Conservation (phyloP, 306 rosid genomes). For the Begonia peltatifolia region DNA sequence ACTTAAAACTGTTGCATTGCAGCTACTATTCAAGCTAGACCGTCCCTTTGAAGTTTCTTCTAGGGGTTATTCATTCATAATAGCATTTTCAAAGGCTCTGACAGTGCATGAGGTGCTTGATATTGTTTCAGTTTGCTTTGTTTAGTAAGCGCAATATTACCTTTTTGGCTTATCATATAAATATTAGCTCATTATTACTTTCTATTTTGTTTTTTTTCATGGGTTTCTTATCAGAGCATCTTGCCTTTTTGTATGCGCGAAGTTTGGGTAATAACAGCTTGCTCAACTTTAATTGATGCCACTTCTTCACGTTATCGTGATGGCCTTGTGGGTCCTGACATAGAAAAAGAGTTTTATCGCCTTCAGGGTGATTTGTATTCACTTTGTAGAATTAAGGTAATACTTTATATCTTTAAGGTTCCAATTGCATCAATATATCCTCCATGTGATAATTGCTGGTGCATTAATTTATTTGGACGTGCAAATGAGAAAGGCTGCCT, state of each 20-base stretch:
- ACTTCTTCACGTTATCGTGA: slow-evolving; percentile 57
- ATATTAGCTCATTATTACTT: slow-evolving; percentile 8
- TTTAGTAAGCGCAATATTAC: slow-evolving; percentile 7
- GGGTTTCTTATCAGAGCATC: slow-evolving; percentile 55
- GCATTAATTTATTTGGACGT: too few relatives aligned
- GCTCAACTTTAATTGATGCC: slow-evolving; percentile 61
- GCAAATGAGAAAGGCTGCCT: too few relatives aligned
- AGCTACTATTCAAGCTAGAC: slow-evolving; percentile 86
- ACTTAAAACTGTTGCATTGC: slow-evolving; percentile 21
- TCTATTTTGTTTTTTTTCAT: slow-evolving; percentile 10
- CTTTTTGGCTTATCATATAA: slow-evolving; percentile 10
- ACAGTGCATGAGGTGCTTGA: slow-evolving; percentile 65
- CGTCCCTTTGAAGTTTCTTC: slow-evolving; percentile 88
- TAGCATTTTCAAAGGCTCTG: slow-evolving; percentile 83
- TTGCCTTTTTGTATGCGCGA: slow-evolving; percentile 94
- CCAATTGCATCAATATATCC: too few relatives aligned
- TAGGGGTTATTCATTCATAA: slow-evolving; percentile 84
- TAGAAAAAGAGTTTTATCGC: slow-evolving; percentile 83
- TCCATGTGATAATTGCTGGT: too few relatives aligned
- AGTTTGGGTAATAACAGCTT: slow-evolving; percentile 89
- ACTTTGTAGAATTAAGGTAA: slow-evolving; percentile 84
- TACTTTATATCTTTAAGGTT: background rate
- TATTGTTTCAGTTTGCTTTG: slow-evolving; percentile 6
- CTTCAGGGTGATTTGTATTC: slow-evolving; percentile 90
- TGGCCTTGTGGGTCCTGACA: slow-evolving; percentile 49